phyloP scores from a whole-genome alignment of 164 flowering plant species.

The Hamamelis virginiana region DNA sequence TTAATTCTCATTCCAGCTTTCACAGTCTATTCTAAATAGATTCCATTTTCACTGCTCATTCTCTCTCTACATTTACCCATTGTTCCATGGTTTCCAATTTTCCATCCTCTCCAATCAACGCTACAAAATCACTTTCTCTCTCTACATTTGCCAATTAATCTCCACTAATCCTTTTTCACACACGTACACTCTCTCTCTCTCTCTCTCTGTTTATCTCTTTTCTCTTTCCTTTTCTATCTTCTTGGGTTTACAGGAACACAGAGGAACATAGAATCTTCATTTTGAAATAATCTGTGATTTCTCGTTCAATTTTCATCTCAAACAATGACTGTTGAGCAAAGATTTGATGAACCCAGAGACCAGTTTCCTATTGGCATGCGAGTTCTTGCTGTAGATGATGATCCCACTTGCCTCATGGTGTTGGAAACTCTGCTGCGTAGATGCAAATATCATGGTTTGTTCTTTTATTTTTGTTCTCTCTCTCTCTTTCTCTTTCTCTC shows the following conservation, averaged over 20 bases:
- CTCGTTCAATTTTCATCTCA: neutral
- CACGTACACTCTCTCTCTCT: no score
- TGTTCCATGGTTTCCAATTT: neutral
- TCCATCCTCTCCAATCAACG: conserved; percentile 6
- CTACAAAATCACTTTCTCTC: neutral
- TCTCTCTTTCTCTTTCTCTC: no score
- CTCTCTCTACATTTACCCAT: neutral
- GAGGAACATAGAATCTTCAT: neutral
- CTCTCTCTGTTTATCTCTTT: neutral
- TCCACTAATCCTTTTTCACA: neutral
- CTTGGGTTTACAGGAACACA: neutral
- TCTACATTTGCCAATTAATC: neutral
- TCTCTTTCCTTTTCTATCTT: neutral
- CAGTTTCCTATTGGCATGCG: conserved; percentile 57
- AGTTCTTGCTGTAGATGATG: conserved; percentile 54
- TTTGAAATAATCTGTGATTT: neutral
- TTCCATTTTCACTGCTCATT: neutral
- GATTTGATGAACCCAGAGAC: conserved; percentile 29
- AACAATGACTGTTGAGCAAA: conserved; percentile 40
- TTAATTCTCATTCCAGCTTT: no score
- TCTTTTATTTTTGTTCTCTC: neutral
- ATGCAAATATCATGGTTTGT: conserved; percentile 46
- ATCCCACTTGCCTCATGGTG: conserved; percentile 41
- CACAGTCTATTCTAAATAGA: no score
- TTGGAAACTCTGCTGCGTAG: conserved; percentile 37